Evolutionary conservation across 2,329 filamentous ascomycete species (phyloP), one percentile per base, ranked within the genome.

Genomic region (Emydomyces testavorans): DNA sequence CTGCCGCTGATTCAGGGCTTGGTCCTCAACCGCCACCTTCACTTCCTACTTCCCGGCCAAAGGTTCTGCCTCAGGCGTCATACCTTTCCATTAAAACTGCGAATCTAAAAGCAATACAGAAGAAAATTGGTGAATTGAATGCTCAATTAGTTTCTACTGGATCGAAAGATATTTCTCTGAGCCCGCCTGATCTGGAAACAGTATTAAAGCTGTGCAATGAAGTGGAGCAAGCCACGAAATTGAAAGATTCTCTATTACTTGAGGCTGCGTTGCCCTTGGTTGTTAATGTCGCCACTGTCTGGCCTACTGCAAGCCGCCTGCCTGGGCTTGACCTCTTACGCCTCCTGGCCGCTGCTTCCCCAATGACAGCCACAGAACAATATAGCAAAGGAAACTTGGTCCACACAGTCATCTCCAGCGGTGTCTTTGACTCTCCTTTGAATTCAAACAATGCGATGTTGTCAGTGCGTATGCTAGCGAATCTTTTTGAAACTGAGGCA

Each of bases 401-500:
- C 3, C 68, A 75, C 6, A 66, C 71, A 1, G 67, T 95, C 5
- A 71, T 80, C 28, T 63, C 62, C 36, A 77, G 73, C 43, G 76
- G 66, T 1, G 72, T 80, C 1, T 78, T 82, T 46, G 74, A 79
- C 6, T 68, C 75, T 0, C 72, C 78, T 1, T 71, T 83, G 0
- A 80, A 79, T 31, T 75, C 82, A 46, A 95, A 95, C 65, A 87
- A 87, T 55, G 77, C 79, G 8, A 94, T 96, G 82, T 84, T 98
- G 72, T 81, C 83, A 0, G 73, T 87, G 10, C 83, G 92, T 3
- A 78, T 82, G 11, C 73, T 96, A 41, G 82, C 80, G 24, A 98
- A 98, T 57, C 71, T 95, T 6, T 94, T 95, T 60, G 76, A 78
- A 51, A 85, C 85, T 0, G 69, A 78, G 0, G 73, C 82, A 49